Conservation (phyloP, 1,284 basidiomycete genomes). For the Microbotryum silenes-acaulis region DNA sequence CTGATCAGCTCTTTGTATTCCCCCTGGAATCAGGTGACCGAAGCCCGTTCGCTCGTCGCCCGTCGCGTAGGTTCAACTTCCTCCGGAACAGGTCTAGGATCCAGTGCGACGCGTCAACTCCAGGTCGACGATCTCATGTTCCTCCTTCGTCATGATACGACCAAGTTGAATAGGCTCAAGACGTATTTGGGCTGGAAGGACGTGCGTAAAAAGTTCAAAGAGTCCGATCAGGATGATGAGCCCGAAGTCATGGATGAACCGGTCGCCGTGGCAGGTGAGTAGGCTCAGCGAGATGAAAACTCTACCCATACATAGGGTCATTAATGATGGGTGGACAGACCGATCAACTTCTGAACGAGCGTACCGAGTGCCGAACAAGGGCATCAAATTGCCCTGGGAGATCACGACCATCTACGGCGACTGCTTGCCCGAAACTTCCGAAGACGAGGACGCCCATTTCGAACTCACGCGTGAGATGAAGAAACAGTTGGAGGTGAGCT, state of each 20-base stretch:
- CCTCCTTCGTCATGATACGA: conserved; percentile 86
- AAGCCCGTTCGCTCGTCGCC: conserved; percentile 74
- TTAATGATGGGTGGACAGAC: conserved; percentile 16
- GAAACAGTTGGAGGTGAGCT: conserved; percentile 63
- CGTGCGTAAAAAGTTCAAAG: conserved; percentile 89
- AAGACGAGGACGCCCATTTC: conserved; percentile 74
- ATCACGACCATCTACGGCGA: conserved; percentile 84
- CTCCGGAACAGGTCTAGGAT: no score
- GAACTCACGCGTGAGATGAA: conserved; percentile 88
- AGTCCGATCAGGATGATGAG: conserved; percentile 42
- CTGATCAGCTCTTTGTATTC: background rate
- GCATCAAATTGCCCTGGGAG: conserved; percentile 95
- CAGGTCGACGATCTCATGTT: conserved; percentile 94
- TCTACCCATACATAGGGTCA: conserved; percentile 29
- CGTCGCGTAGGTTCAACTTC: conserved; percentile 51
- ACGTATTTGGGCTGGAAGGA: conserved; percentile 99
- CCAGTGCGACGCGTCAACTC: conserved; percentile 58
- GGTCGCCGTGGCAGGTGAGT: conserved; percentile 8
- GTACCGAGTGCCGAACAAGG: conserved; percentile 81
- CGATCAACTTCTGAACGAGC: conserved; percentile 44
- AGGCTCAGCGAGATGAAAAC: conserved; percentile 1
- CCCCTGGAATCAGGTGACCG: conserved; percentile 59
- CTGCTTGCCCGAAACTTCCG: conserved; percentile 54
- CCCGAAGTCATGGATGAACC: conserved; percentile 21
- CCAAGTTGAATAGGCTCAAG: conserved; percentile 83